Base-by-base conservation (phyloP, 1,284 basidiomycete genomes). In the Ceratobasidium sp. region DNA sequence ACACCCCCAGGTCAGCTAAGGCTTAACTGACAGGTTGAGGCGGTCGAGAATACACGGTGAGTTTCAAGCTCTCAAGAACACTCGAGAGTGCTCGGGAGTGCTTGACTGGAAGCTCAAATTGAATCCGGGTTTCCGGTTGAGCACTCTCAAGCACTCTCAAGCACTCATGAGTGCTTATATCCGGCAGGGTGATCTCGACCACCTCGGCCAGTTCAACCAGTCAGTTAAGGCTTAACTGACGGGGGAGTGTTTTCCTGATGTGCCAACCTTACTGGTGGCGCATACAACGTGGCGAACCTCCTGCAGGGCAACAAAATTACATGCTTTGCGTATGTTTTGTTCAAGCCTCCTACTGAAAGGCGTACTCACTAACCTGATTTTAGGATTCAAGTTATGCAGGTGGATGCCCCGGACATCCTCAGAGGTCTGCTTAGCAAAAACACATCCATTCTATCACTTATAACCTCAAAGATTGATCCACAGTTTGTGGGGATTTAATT, bases 251-350 rank as follows among this genome's bases (percentile, higher is more conserved):
- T n/a, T n/a, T n/a, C n/a, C n/a, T n/a, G n/a, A n/a, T n/a, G n/a
- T n/a, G n/a, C n/a, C n/a, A 32, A 64, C 46, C 8, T 64, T 46
- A 49, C 61, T 64, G 61, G 46, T 21, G 61, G 61, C 18, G 46
- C 50, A 16, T 64, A 64, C 46, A 64, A 64, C 61, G 14, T 28
- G 43, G 21, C 21, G 23, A 64, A 64, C 28, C 47, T 49, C 18
- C 18, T 64, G 26, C 9, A 64, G 23, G 61, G 61, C 9, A 64
- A 64, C 28, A 64, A 64, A 28, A 5, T 64, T n/a, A 28, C 44
- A 13, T 64, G 61, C 30, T 49, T 64, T 30, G 61, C 28, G 61
- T 64, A 57, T 9, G 55, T 38, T 57, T 30, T n/a, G n/a, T n/a
- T n/a, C n/a, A n/a, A n/a, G n/a, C n/a, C n/a, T n/a, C n/a, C n/a